Base-by-base conservation (phyloP, 192 early-diverging fungal genomes). In the Backusella tarrabulga region DNA sequence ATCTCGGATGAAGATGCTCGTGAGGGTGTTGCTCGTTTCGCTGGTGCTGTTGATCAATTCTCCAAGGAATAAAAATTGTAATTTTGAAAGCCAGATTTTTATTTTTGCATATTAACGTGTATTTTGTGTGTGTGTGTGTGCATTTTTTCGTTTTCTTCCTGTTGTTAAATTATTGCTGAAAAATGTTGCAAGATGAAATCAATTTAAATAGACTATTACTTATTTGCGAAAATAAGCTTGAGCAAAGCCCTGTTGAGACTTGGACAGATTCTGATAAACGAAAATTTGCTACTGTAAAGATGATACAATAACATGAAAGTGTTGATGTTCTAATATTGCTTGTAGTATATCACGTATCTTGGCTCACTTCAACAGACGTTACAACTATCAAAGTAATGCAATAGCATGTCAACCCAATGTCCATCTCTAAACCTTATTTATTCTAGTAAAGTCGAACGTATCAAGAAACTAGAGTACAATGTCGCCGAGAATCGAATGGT, bases 1-100 rank as follows among this genome's bases (percentile, higher is more conserved):
- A 87, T 95, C 21, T 87, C 88, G 34, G 83, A 93, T 72, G 89
- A 89, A 36, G 94, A 98, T 68, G 89, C 95, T 68, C 88, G 95
- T 74, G 79, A 90, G 71, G 96, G 93, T 12, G 83, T 93, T 23
- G 75, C 80, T 3, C 92, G 95, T 71, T 88, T 98, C 77, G 91
- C 89, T 54, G 87, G 91, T 34, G 90, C 91, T 12, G 75, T 92
- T 38, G 73, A 77, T 35, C 72, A 77, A 35, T 80, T 83, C 41
- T 34, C 76, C 0, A 60, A 60, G 12, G 56, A 60, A 26, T 60
- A 60, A 14, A 23, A 54, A 54, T 54, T 40, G 0, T 4, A 9
- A 9, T 14, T 26, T 60, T 60, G 12, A 60, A 60, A 60, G 56
- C 23, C 56, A 60, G 56, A 21, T 23, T 9, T 9, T 32, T 32